Evolutionary conservation across 2,329 filamentous ascomycete species (phyloP).

Genomic region (Aspergillus candidus): DNA sequence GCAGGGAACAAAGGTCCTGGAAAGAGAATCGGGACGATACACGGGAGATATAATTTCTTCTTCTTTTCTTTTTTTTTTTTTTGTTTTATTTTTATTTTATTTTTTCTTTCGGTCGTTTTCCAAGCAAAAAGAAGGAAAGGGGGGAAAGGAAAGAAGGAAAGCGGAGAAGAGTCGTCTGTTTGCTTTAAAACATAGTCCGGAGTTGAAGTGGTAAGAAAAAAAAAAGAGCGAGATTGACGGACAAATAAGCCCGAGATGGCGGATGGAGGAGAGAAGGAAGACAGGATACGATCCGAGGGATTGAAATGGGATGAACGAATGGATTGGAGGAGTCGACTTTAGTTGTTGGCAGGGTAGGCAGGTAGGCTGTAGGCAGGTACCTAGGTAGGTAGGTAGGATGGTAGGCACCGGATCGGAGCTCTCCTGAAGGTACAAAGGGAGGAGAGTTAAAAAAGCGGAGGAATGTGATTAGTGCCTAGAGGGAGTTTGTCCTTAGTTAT

Average conservation of each 20-base stretch:
- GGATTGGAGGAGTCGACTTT: too few relatives aligned
- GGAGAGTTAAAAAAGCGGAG: slow-evolving; percentile 1
- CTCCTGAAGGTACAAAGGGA: slow-evolving; percentile 16
- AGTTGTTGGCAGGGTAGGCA: background rate
- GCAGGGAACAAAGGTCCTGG: slow-evolving; percentile 7
- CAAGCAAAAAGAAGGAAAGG: background rate
- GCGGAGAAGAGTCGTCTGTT: background rate
- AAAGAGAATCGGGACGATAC: slow-evolving; percentile 1
- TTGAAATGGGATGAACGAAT: too few relatives aligned
- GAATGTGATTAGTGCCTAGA: slow-evolving; percentile 11
- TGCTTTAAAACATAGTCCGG: too few relatives aligned
- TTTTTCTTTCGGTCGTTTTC: too few relatives aligned
- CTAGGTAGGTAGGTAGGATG: slow-evolving; percentile 10
- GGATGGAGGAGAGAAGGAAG: slow-evolving; percentile 4
- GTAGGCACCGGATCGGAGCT: slow-evolving; percentile 11
- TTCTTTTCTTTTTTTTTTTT: too few relatives aligned
- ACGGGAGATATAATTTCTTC: background rate
- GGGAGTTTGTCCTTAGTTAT: slow-evolving; percentile 1
- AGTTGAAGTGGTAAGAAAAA: too few relatives aligned
- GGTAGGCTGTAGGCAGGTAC: background rate
- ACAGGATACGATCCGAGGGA: background rate
- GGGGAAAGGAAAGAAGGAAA: slow-evolving; percentile 2
- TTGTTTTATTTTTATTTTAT: too few relatives aligned
- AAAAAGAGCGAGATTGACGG: too few relatives aligned
- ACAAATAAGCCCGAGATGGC: background rate